phyloP scores from a whole-genome alignment of 1,139 yeast species.

The Yamadazyma jaroonii region DNA sequence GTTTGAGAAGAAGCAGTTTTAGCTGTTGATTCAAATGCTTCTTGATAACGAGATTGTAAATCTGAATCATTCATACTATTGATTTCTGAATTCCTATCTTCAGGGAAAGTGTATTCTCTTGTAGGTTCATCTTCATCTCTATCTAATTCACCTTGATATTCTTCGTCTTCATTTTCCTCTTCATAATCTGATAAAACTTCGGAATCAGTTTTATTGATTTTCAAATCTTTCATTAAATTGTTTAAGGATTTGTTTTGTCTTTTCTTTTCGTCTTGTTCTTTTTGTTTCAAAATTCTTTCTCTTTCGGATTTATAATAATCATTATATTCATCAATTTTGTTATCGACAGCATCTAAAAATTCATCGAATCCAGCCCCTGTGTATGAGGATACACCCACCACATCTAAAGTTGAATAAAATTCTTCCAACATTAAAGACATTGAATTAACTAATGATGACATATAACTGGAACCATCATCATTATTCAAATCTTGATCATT shows the following conservation, averaged over 20 bases:
- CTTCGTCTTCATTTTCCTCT: conserved; percentile 46
- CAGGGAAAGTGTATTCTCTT: conserved; percentile 76
- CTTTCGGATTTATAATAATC: conserved; percentile 82
- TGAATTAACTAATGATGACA: conserved; percentile 90
- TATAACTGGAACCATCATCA: conserved; percentile 74
- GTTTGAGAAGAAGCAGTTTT: conserved; percentile 62
- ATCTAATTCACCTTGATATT: conserved; percentile 58
- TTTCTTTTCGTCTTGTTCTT: conserved; percentile 70
- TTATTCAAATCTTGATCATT: conserved; percentile 62
- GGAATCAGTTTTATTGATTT: conserved; percentile 51
- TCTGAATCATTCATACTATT: conserved; percentile 42
- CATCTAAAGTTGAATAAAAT: conserved; percentile 89
- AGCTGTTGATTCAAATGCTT: conserved; percentile 64
- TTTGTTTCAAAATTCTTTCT: conserved; percentile 73
- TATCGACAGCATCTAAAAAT: conserved; percentile 76
- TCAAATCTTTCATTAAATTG: conserved; percentile 80
- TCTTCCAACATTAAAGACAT: conserved; percentile 97
- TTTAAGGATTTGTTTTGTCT: conserved; percentile 71
- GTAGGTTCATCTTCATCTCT: conserved; percentile 65
- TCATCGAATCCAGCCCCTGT: conserved; percentile 96
- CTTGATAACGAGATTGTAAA: conserved; percentile 68
- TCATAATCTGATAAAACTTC: conserved; percentile 74
- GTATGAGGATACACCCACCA: conserved; percentile 85
- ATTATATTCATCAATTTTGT: conserved; percentile 85
- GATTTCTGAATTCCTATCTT: conserved; percentile 64